Evolutionary conservation across 2,329 filamentous ascomycete species (phyloP).

Genomic region (Diaporthe sp.): DNA sequence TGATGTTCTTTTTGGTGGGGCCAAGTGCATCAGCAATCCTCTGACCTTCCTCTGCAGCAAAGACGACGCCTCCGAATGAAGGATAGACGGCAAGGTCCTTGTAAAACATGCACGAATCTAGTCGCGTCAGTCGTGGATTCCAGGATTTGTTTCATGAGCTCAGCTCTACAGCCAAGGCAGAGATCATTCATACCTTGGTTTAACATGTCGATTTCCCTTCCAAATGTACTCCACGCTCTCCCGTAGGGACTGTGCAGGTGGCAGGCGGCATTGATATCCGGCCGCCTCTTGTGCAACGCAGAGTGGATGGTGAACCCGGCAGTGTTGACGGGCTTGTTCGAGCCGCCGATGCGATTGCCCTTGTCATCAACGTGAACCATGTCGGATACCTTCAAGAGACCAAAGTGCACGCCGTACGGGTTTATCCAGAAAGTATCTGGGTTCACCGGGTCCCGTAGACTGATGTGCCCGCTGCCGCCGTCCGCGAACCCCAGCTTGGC

Average conservation of each 20-base stretch:
- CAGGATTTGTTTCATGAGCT: too few relatives aligned
- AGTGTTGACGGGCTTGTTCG: slow-evolving; percentile 72
- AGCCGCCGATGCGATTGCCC: slow-evolving; percentile 72
- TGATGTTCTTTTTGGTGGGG: slow-evolving; percentile 66
- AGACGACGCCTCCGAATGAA: slow-evolving; percentile 61
- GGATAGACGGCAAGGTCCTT: slow-evolving; percentile 72
- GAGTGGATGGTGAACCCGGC: slow-evolving; percentile 78
- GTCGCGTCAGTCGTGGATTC: not conserved
- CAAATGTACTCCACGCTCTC: slow-evolving; percentile 76
- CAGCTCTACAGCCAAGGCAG: too few relatives aligned
- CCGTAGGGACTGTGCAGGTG: slow-evolving; percentile 75
- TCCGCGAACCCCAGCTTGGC: slow-evolving; percentile 59
- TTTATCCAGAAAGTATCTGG: slow-evolving; percentile 59
- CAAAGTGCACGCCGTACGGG: slow-evolving; percentile 75
- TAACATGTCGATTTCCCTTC: slow-evolving; percentile 73
- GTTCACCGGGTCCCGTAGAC: slow-evolving; percentile 52
- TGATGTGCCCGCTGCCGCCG: slow-evolving; percentile 61
- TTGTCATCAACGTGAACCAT: slow-evolving; percentile 73
- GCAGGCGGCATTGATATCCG: slow-evolving; percentile 74
- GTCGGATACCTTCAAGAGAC: slow-evolving; percentile 72
- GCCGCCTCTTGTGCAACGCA: slow-evolving; percentile 72
- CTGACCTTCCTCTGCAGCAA: slow-evolving; percentile 73
- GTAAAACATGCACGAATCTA: slow-evolving; percentile 73
- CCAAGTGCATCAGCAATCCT: slow-evolving; percentile 73
- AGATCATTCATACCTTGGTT: slow-evolving; percentile 64